Conservation (phyloP, 73 alveolate species). For the Paramecium sonneborni region DNA sequence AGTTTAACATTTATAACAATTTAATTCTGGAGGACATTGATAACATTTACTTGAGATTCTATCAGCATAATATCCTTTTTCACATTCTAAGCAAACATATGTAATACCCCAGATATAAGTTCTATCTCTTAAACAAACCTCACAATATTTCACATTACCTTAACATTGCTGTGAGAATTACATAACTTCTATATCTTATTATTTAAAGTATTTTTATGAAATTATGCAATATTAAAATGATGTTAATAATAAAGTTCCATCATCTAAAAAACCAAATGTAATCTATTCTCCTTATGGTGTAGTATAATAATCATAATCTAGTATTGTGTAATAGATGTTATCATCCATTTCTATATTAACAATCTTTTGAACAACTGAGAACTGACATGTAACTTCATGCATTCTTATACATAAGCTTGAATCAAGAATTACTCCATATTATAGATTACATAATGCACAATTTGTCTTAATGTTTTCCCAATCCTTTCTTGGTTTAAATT, state of each 20-base stretch:
- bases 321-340: not conserved
- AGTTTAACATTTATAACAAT: not conserved
- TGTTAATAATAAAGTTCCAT: not conserved
- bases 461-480: not conserved
- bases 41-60: not conserved
- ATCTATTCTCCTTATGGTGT: not conserved
- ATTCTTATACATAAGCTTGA: not conserved
- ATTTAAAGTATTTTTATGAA: not conserved
- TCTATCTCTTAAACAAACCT: not conserved
- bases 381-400: not conserved
- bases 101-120: not conserved
- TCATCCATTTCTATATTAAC: not conserved
- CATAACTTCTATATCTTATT: not conserved
- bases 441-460: not conserved
- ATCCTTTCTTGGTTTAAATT: not conserved
- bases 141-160: not conserved
- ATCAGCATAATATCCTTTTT: not conserved
- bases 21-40: not conserved
- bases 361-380: not conserved
- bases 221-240: not conserved
- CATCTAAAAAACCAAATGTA: not conserved
- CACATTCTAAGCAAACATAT: not conserved
- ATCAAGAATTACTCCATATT: not conserved
- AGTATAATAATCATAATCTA: not conserved
- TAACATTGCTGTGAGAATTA: not conserved